Evolutionary conservation across 2,329 filamentous ascomycete species (phyloP).

Genomic region (Sordariomycetes sp.): DNA sequence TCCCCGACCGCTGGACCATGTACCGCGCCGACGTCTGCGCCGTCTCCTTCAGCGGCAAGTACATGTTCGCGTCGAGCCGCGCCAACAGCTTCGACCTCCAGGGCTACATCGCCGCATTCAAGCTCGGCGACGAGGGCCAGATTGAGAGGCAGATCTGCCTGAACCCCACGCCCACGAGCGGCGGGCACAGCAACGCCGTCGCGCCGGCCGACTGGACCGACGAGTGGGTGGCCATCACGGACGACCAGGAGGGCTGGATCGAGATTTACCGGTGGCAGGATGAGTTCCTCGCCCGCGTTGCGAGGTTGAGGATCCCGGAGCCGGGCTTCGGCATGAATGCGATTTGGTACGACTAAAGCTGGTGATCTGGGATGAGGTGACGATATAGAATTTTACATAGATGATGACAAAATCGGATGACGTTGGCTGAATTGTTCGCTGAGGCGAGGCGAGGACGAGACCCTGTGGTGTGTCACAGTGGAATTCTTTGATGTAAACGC

Average conservation of each 20-base stretch:
- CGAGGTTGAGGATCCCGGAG: conserved; percentile 64
- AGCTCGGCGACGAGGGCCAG: conserved; percentile 51
- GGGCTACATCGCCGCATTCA: conserved; percentile 74
- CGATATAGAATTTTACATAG: not conserved
- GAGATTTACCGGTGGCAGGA: conserved; percentile 83
- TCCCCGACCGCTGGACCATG: conserved; percentile 39
- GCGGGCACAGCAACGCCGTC: conserved; percentile 83
- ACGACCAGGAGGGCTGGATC: conserved; percentile 76
- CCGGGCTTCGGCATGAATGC: conserved; percentile 94
- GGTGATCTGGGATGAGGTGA: not conserved
- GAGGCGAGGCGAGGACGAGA: not conserved
- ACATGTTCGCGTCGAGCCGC: conserved; percentile 76
- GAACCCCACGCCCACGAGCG: conserved; percentile 75
- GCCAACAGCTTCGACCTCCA: conserved; percentile 64
- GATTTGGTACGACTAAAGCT: conserved; percentile 66
- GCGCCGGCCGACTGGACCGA: conserved; percentile 71
- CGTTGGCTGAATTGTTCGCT: not conserved
- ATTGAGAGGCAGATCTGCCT: conserved; percentile 70
- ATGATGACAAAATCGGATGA: not conserved
- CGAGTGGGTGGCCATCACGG: conserved; percentile 81
- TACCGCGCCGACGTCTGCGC: conserved; percentile 81
- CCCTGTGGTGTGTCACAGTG: not conserved
- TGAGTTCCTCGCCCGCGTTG: conserved; percentile 67
- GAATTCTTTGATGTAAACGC: not conserved
- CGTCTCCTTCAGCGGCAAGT: conserved; percentile 52